Evolutionary conservation across 345 rosid genomes (phyloP).

Genomic region (Rhizophora mangle): DNA sequence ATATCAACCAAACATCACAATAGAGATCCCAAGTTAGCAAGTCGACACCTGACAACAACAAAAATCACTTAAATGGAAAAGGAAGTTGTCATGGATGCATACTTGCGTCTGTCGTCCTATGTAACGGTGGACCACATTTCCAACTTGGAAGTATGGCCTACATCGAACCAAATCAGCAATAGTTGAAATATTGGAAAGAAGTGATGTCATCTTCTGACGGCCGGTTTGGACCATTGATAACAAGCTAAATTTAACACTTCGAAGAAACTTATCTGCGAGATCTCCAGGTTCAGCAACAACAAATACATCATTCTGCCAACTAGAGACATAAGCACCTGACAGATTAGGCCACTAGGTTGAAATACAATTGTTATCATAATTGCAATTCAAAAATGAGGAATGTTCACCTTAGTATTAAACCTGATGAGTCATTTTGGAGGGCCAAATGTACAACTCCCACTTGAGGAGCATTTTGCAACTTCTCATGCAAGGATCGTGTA

Average conservation of each 20-base stretch:
- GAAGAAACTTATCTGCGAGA: constrained; percentile 82
- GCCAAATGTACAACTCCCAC: constrained; percentile 90
- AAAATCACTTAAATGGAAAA: constrained; percentile 11
- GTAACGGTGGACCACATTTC: constrained; percentile 79
- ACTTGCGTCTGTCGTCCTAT: constrained; percentile 96
- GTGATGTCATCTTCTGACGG: constrained; percentile 49
- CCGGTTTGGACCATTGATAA: constrained; percentile 52
- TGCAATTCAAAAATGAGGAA: constrained; percentile 10
- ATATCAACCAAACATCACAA: constrained; percentile 14
- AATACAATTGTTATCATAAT: constrained; percentile 14
- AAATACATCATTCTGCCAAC: constrained; percentile 98
- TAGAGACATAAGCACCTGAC: constrained; percentile 27
- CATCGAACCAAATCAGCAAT: constrained; percentile 63
- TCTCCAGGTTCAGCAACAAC: constrained; percentile 99
- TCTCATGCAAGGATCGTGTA: constrained; percentile 74
- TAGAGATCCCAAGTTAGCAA: constrained; percentile 4
- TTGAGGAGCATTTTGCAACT: constrained; percentile 85
- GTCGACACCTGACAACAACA: neutral
- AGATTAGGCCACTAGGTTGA: constrained; percentile 25
- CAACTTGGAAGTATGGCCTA: constrained; percentile 84
- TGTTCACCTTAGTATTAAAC: constrained; percentile 76
- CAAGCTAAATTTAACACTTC: constrained; percentile 71
- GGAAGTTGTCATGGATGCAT: constrained; percentile 9
- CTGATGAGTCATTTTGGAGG: constrained; percentile 78
- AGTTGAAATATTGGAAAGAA: constrained; percentile 61